phyloP scores from a whole-genome alignment of 306 rosid species.

The Heteromeles arbutifolia region DNA sequence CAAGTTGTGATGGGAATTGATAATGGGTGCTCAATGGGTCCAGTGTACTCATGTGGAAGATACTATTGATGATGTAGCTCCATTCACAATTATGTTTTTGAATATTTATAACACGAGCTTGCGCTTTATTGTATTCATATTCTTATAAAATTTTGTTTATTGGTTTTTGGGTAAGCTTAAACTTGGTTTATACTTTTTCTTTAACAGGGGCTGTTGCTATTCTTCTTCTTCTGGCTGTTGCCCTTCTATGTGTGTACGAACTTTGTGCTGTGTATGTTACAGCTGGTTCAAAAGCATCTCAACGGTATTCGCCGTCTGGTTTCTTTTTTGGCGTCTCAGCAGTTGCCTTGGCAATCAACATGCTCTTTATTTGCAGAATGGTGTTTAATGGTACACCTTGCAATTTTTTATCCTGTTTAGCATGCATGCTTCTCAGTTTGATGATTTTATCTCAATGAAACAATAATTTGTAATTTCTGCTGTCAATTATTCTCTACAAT shows the following conservation, averaged over 20 bases:
- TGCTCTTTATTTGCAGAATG: constrained; percentile 98
- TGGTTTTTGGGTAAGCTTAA: neutral
- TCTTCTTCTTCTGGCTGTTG: constrained; percentile 94
- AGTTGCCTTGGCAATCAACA: constrained; percentile 97
- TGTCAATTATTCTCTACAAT: neutral
- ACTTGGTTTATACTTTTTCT: constrained; percentile 7
- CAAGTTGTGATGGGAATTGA: neutral
- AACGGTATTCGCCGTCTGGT: constrained; percentile 97
- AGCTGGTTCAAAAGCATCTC: constrained; percentile 91
- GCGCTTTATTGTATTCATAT: neutral
- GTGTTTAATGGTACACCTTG: constrained; percentile 77
- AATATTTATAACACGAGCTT: neutral
- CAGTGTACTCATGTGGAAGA: neutral
- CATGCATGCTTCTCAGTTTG: constrained; percentile 8
- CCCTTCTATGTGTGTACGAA: constrained; percentile 92
- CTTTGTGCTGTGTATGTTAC: constrained; percentile 99
- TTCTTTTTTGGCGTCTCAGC: constrained; percentile 99
- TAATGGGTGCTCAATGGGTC: neutral
- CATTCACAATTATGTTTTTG: neutral
- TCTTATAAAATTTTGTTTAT: neutral
- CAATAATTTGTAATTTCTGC: constrained; percentile 6
- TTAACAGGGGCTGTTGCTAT: constrained; percentile 88
- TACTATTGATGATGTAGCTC: neutral
- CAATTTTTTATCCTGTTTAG: constrained; percentile 9
- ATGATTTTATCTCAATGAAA: constrained; percentile 15